Base-by-base conservation (phyloP, 2,329 filamentous ascomycete genomes). In the Aspergillus intermedius region DNA sequence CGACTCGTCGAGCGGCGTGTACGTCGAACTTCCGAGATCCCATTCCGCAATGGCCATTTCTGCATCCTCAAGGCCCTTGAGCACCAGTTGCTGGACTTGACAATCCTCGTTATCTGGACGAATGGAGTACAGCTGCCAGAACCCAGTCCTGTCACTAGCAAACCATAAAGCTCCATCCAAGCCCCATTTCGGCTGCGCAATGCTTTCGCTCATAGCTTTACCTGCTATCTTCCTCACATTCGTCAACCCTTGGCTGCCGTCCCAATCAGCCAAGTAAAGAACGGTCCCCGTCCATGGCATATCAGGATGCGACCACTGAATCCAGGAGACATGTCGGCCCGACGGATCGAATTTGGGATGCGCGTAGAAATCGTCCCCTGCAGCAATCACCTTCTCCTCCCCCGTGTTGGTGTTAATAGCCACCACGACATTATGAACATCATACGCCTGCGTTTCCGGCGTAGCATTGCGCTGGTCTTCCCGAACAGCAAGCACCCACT, bases 251-350 rank as follows among this genome's bases (percentile, higher is more conserved):
- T 64, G 67, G 40, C 65, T 56, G 25, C 25, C 4, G 1, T 62
- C 42, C 69, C 75, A 79, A 6, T 71, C 64, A 0, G 72, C 76
- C 42, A 68, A 55, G 54, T 70, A 71, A 1, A 80, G 57, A 47
- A 73, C 68, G 2, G 70, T 72, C 1, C 71, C 71, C 1, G 72
- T 72, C 65, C 77, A 81, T 0, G 76, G 75, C 63, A 81, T 71
- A 44, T 76, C 69, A 0, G 77, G 78, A 53, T 79, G 76, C 15
- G 75, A 64, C 78, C 78, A 81, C 50, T 80, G 73, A 10, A 77
- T 64, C 77, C 78, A 81, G n/a, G 63, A 69, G 22, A 79, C 53
- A 44, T 68, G 70, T 5, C 60, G 65, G 1, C 76, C 75, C 51
- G 77, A 71, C 0, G 62, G 68, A 50, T 70, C 77, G 53, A 76